Conservation (phyloP, 2,329 filamentous ascomycete species). For the Pestalotiopsis sp. region DNA sequence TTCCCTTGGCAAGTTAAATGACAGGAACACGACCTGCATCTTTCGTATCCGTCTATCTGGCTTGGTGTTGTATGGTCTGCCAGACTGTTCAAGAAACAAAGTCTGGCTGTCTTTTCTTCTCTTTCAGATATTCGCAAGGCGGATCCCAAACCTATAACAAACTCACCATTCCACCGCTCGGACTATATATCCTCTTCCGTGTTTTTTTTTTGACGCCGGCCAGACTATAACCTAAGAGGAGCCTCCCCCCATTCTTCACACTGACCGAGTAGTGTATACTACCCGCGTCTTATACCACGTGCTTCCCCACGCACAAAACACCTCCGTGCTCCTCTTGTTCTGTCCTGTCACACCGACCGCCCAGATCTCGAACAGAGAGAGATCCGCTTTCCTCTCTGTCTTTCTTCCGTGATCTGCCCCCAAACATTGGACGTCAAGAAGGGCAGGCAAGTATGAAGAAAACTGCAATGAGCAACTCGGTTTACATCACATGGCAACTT, state of each 20-base stretch:
- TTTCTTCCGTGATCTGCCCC: too few relatives aligned
- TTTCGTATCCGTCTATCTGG: not conserved
- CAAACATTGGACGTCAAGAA: too few relatives aligned
- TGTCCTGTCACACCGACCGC: too few relatives aligned
- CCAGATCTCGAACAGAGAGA: too few relatives aligned
- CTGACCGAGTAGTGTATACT: too few relatives aligned
- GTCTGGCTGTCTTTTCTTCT: not conserved
- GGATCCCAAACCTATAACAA: not conserved
- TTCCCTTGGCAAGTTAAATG: conserved; percentile 8
- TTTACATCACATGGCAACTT: too few relatives aligned
- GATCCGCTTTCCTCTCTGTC: too few relatives aligned
- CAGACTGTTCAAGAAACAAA: not conserved
- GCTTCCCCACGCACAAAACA: not conserved
- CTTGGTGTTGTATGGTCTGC: not conserved
- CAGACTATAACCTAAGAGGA: not conserved
- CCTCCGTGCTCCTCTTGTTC: not conserved
- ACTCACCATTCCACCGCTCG: not conserved
- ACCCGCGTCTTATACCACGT: too few relatives aligned
- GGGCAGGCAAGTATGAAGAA: too few relatives aligned
- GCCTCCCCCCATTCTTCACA: not conserved
- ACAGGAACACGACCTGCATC: not conserved
- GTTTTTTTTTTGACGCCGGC: not conserved
- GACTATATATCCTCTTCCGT: not conserved
- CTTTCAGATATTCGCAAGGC: not conserved
- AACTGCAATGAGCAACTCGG: too few relatives aligned